These are phyloP conservation scores for Aspergillus latus DNA, from an alignment of 2,329 filamentous ascomycete genomes.

Conservation along the genomic window DNA sequence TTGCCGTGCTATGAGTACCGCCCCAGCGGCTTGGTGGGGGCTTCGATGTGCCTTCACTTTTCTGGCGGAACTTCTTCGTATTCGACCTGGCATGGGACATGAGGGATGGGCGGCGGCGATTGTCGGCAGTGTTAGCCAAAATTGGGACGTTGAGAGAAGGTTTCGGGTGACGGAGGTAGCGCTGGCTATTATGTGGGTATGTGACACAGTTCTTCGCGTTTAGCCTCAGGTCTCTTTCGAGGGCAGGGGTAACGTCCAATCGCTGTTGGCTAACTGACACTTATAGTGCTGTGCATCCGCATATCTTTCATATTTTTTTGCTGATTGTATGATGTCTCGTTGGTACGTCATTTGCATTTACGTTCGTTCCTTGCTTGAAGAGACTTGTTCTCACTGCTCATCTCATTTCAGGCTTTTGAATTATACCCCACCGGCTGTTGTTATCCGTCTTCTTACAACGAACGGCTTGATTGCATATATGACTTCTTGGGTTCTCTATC, in stretches of 20 bases:
- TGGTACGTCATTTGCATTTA: constrained; percentile 55
- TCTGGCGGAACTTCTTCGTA: constrained; percentile 61
- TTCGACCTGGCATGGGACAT: constrained; percentile 44
- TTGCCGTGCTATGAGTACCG: constrained; percentile 69
- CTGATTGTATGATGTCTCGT: constrained; percentile 79
- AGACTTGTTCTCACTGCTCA: constrained; percentile 1
- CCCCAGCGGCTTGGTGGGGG: constrained; percentile 71
- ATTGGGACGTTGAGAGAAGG: constrained; percentile 49
- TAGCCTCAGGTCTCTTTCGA: not conserved
- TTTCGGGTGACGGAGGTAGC: constrained; percentile 66
- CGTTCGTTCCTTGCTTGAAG: not conserved
- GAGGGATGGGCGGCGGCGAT: constrained; percentile 43
- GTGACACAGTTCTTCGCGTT: constrained; percentile 29
- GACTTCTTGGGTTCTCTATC: constrained; percentile 68
- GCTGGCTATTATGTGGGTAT: constrained; percentile 72
- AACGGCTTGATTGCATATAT: constrained; percentile 73
- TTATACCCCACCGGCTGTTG: constrained; percentile 74
- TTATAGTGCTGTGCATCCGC: constrained; percentile 70
- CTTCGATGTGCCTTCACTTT: constrained; percentile 68
- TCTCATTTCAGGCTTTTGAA: constrained; percentile 66
- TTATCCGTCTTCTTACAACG: constrained; percentile 74
- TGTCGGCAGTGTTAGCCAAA: constrained; percentile 37
- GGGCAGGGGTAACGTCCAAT: not conserved
- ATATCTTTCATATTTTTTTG: constrained; percentile 79
- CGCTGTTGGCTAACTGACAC: not conserved